A percentile compares a stretch with the other conserved stretches of the same genome.
phyloP scores from a whole-genome alignment of 345 rosid genomes.

The Fremontodendron californicum region DNA sequence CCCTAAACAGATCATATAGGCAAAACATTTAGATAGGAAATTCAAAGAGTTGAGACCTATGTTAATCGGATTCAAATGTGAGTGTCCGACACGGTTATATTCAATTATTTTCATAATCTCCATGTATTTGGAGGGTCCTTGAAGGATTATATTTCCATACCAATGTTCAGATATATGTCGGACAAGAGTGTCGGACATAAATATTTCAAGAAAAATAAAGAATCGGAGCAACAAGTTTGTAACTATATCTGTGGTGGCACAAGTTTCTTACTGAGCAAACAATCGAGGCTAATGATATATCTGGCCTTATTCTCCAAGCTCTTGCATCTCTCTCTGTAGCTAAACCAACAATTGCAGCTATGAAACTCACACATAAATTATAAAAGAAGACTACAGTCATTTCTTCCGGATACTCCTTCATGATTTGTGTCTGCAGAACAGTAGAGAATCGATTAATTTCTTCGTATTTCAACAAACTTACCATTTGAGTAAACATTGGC shows the following conservation, averaged over 20 bases:
- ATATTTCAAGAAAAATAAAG: no score
- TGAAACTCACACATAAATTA: conserved; percentile 58
- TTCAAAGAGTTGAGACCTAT: background rate
- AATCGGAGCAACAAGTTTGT: no score
- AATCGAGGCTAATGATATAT: conserved; percentile 59
- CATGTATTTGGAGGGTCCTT: no score
- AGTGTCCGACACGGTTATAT: no score
- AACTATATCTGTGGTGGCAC: background rate
- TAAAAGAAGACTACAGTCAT: conserved; percentile 73
- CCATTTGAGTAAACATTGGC: background rate
- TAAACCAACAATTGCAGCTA: conserved; percentile 55
- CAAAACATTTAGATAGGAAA: background rate
- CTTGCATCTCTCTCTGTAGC: conserved; percentile 42
- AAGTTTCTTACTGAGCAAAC: conserved; percentile 65
- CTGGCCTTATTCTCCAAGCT: conserved; percentile 61
- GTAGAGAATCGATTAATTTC: background rate
- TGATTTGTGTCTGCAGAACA: conserved; percentile 58
- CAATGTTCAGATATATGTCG: no score
- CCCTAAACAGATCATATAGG: conserved; percentile 39
- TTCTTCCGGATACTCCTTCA: conserved; percentile 89
- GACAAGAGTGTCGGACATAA: no score
- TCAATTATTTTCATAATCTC: no score
- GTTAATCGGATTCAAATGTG: background rate
- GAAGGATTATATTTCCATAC: no score
- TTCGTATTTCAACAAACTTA: background rate